Base-by-base conservation (phyloP, 495 filamentous ascomycete genomes). In the Penicillium manginii region DNA sequence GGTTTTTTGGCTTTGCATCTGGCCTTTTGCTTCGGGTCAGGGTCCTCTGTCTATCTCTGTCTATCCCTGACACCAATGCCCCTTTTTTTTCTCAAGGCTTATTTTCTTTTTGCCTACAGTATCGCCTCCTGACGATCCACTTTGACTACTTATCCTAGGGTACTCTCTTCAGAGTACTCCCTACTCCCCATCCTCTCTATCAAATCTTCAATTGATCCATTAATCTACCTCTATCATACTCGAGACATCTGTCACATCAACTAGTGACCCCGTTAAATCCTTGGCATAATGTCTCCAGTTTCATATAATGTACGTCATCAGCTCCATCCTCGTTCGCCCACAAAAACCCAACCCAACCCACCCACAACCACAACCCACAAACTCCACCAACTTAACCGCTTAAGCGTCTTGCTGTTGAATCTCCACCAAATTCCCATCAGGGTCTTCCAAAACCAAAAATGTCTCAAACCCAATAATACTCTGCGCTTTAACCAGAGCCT, bases 371-470 rank as follows among this genome's bases (percentile, higher is more conserved):
- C 4, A 26, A 14, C 33, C 33, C 33, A 37, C 35, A 37, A 12
- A 37, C 35, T 14, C 11, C 35, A 37, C 35, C 7, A 4, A 37
- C 35, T 18, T 21, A 33, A 45, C 17, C 32, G 12, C 7, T 26
- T 19, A 39, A 35, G 40, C 40, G 21, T 54, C 32, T 42, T 59
- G 52, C 26, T 57, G 54, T 56, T 66, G 58, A 18, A 73, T 64
- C 54, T 72, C 71, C 23, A 75, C 40, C 60, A 73, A 37, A 55
- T 73, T 68, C 10, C 66, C 72, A 60, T 71, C 70, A 15, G 66
- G 70, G 53, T 71, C 70, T 35, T 58, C 47, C 42, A 66, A 37
- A 45, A 72, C 33, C 42, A 68, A 43, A 43, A 72, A 64, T 5
- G 31, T 50, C 45, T 64, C 51, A 33, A 64, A 47, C 5, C 64